Evolutionary conservation across 148 eudicot genomes (phyloP), one percentile per base, ranked within the genome.

Genomic region (Heliamphora exappendiculata): DNA sequence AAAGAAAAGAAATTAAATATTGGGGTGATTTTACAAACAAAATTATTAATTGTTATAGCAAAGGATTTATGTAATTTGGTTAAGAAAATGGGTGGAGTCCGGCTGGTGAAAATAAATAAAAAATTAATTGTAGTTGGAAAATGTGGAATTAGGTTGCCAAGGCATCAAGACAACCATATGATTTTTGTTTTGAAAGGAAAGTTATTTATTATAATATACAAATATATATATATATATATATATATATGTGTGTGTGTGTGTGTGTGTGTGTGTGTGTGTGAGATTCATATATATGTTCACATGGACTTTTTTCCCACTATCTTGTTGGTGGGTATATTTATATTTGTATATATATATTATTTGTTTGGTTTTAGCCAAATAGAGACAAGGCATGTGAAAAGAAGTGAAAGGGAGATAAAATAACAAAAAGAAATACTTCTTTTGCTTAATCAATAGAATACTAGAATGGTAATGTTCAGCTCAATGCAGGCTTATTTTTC

Each of bases 61-160:
- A 62, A 42, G 59, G 75, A 80, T 84, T 85, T 90, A 87, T 91
- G 91, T 83, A 86, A 87, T 93, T 85, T 88, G 78, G 91, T 88
- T 87, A 85, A 91, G 88, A 86, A 90, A 90, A 82, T 82, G 85
- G 85, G 64, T 90, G 92, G 89, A 88, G 88, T 84, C 84, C 86
- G 86, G 79, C 72, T 69, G 58, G 77, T 74, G 70, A 79, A 77
- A 79, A 70, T 75, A 76, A 83, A 81, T 75, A 67, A 34, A 68
- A 78, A 84, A 73, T 66, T 68, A 85, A 85, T 78, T 84, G 62
- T 81, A 66, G 87, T 86, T 86, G 83, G 90, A 84, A 86, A 94
- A 94, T 90, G 98, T 87, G 87, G 90, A 90, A 94, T 94, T 94
- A 89, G 98, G 98, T 90, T 90, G 97, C 89, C 97, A 91, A 90